These are phyloP conservation scores for Cudoniella acicularis DNA, from an alignment of 495 filamentous ascomycete genomes.

Conservation along the genomic window DNA sequence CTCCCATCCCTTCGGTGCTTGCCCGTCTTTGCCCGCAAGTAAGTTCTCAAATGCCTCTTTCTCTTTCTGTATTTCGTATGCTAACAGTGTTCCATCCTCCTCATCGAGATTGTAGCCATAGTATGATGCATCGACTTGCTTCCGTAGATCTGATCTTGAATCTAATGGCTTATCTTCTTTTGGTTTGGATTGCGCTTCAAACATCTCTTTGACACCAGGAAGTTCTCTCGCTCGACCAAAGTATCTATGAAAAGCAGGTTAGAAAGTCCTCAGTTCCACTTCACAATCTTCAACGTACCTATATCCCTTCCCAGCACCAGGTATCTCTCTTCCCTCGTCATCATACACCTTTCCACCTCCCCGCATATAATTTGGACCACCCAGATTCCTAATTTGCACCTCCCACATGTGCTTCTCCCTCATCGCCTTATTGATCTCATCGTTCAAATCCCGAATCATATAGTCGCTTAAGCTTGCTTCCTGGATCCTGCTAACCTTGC, in stretches of 20 bases:
- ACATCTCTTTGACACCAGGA: constrained; percentile 94
- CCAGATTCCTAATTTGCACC: constrained; percentile 87
- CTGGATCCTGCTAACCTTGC: constrained; percentile 94
- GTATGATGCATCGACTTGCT: constrained; percentile 87
- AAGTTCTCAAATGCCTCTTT: constrained; percentile 70
- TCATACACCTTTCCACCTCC: constrained; percentile 76
- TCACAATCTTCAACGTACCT: too few species aligned
- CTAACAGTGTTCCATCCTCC: constrained; percentile 80
- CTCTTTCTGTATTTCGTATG: constrained; percentile 82
- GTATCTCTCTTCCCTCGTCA: constrained; percentile 87
- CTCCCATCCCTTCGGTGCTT: constrained; percentile 66
- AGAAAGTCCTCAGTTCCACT: too few species aligned
- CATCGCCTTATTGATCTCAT: constrained; percentile 99
- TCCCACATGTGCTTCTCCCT: constrained; percentile 99
- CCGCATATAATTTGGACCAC: constrained; percentile 98
- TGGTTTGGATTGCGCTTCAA: constrained; percentile 66
- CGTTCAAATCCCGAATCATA: constrained; percentile 96
- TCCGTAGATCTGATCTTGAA: constrained; percentile 63
- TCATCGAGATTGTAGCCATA: constrained; percentile 95
- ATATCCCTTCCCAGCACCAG: constrained; percentile 86
- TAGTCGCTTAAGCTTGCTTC: constrained; percentile 84
- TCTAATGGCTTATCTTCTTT: constrained; percentile 57
- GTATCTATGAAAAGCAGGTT: constrained; percentile 56
- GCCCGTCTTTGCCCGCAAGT: constrained; percentile 35
- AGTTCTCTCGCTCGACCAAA: constrained; percentile 89